Evolutionary conservation across 1,284 basidiomycete genomes (phyloP), one percentile per base, ranked within the genome.

Genomic region (Xanthoconium separans): DNA sequence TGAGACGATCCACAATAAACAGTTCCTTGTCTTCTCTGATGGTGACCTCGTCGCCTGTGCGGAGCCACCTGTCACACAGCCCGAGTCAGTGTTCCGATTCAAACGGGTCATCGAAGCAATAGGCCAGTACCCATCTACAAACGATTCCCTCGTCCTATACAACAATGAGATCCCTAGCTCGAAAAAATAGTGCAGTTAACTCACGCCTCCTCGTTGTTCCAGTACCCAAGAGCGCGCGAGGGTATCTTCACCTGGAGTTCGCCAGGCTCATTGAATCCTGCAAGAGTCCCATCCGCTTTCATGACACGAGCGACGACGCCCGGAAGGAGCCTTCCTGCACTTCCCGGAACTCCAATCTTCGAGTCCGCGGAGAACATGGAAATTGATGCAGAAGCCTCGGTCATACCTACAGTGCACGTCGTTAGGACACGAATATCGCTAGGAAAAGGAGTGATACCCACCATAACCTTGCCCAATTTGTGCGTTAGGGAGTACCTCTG

Each of bases 391-490:
- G 76, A 75, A 2, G 81, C 78, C 65, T 88, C 86, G 2, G 84
- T 87, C 52, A 76, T 59, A 22, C 77, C 77, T 78, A 37, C 13
- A 44, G 30, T 12, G 34, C 27, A 44, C n/a, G n/a, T 29, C 24
- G 44, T 55, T 18, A 52, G 34, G 10, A 39, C 31, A 11, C 22
- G 12, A 44, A 16, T 16, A 33, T 37, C 6, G 31, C 22, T 16
- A 27, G 15, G 5, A 44, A 47, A 20, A 22, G 47, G 0, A 39
- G 52, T 1, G 6, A 27, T 10, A 29, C 70, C 65, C 63, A 70
- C 86, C 87, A 65, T 86, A 89, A 6, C 78, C 83, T 68, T 89
- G 87, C 11, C 83, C 84, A 48, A 89, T 79, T 44, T 77, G 72
- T 2, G 80, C 78, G 22, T 80, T 67, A 0, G 87, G 87, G 15